Evolutionary conservation across 805 yeast species (phyloP).

Genomic region (Spathaspora girioi): DNA sequence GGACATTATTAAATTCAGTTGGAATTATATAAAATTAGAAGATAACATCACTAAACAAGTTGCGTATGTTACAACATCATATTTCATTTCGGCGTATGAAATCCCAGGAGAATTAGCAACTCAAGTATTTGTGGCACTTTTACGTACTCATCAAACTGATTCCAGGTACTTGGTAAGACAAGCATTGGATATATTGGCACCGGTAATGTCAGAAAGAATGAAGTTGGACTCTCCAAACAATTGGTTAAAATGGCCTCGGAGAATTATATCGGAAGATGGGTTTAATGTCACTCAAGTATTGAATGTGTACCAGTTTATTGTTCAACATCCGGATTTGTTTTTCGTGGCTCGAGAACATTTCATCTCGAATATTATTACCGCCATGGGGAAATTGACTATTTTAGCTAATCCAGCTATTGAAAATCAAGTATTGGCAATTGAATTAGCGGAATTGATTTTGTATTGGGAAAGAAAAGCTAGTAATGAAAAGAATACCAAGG

Average conservation of each 20-base stretch:
- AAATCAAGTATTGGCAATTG: slow-evolving; percentile 82
- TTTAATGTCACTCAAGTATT: slow-evolving; percentile 81
- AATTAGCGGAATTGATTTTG: slow-evolving; percentile 78
- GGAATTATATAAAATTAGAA: slow-evolving; percentile 89
- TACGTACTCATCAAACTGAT: slow-evolving; percentile 82
- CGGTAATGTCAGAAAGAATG: slow-evolving; percentile 72
- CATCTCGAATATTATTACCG: slow-evolving; percentile 81
- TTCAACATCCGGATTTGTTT: slow-evolving; percentile 79
- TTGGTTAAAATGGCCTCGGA: slow-evolving; percentile 94
- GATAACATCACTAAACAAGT: slow-evolving; percentile 88
- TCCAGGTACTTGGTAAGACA: slow-evolving; percentile 79
- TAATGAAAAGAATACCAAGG: too few species aligned
- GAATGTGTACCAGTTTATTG: slow-evolving; percentile 84
- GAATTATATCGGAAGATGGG: slow-evolving; percentile 88
- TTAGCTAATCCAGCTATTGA: slow-evolving; percentile 74
- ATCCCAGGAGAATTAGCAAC: slow-evolving; percentile 86
- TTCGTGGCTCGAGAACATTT: slow-evolving; percentile 86
- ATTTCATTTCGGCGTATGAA: slow-evolving; percentile 82
- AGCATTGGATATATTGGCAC: slow-evolving; percentile 84
- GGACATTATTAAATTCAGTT: slow-evolving; percentile 87
- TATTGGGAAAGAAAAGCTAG: slow-evolving; percentile 68
- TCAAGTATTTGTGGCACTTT: slow-evolving; percentile 85
- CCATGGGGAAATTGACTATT: slow-evolving; percentile 86
- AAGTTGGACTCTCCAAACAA: slow-evolving; percentile 50
- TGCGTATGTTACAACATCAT: slow-evolving; percentile 84